Percentiles rank a stretch among this genome's conserved stretches.
These are phyloP conservation scores for Aspergillus niger DNA, from an alignment of 2,329 filamentous ascomycete species.

Conservation along the genomic window DNA sequence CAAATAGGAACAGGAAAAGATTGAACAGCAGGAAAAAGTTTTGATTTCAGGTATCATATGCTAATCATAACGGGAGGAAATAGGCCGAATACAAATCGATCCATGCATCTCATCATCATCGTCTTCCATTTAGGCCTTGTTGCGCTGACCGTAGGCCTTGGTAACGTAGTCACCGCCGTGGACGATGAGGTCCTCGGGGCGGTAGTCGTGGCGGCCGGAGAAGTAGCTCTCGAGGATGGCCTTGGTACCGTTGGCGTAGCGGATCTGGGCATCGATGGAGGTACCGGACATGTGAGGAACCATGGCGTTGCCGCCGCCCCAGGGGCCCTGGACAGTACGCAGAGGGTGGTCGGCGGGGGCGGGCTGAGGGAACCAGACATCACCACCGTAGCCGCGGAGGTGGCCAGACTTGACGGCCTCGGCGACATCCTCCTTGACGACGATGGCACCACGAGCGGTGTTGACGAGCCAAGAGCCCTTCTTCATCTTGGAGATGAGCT, in stretches of 20 bases:
- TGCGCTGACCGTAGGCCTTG: conserved; percentile 82
- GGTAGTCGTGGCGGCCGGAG: conserved; percentile 82
- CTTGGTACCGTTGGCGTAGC: conserved; percentile 87
- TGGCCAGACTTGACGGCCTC: conserved; percentile 89
- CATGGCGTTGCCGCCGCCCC: conserved; percentile 97
- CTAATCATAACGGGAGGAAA: conserved; percentile 10
- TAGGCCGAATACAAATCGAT: conserved; percentile 8
- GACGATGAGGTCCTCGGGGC: conserved; percentile 87
- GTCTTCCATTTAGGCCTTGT: conserved; percentile 25
- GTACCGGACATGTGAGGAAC: conserved; percentile 99
- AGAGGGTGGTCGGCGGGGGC: conserved; percentile 91
- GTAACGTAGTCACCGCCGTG: conserved; percentile 89
- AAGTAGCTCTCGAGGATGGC: conserved; percentile 90
- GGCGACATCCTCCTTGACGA: conserved; percentile 98
- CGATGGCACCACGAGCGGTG: conserved; percentile 97
- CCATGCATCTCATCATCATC: conserved; percentile 18
- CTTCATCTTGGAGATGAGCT: conserved; percentile 99
- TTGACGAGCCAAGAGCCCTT: conserved; percentile 96
- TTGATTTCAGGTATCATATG: conserved; percentile 27
- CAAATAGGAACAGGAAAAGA: not conserved
- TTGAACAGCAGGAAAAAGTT: conserved; percentile 1
- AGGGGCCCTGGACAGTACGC: conserved; percentile 89
- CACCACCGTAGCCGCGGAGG: conserved; percentile 53
- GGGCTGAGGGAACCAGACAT: conserved; percentile 91
- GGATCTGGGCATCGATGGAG: conserved; percentile 94